A percentile compares a stretch with the other conserved stretches of the same genome.
Evolutionary conservation across 345 rosid genomes (phyloP).

Genomic region (Ailanthus altissimus): DNA sequence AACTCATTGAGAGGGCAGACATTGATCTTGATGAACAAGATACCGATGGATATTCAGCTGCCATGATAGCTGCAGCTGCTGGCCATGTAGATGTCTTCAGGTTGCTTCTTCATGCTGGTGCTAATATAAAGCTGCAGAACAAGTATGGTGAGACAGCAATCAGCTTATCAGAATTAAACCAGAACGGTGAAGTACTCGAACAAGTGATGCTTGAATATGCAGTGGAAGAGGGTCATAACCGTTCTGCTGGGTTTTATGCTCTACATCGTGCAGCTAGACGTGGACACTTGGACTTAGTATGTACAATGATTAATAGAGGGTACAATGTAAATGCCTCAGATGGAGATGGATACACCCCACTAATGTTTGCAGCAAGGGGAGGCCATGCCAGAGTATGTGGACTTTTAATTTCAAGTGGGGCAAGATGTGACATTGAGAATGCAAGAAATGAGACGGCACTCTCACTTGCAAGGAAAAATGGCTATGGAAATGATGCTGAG

Average conservation of each 20-base stretch:
- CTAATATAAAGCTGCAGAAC: constrained; percentile 45
- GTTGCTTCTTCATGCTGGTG: constrained; percentile 53
- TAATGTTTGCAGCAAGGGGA: constrained; percentile 61
- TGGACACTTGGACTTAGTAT: constrained; percentile 47
- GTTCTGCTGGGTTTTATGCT: constrained; percentile 42
- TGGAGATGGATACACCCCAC: constrained; percentile 54
- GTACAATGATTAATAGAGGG: constrained; percentile 31
- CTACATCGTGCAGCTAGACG: constrained; percentile 53
- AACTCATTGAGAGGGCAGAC: constrained; percentile 29
- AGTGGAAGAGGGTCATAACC: constrained; percentile 29
- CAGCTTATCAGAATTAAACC: constrained; percentile 34
- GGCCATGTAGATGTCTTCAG: constrained; percentile 50
- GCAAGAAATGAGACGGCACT: constrained; percentile 56
- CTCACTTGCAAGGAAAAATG: constrained; percentile 35
- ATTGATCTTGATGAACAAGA: constrained; percentile 50
- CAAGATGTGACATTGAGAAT: constrained; percentile 37
- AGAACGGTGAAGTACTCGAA: constrained; percentile 35
- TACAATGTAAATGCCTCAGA: constrained; percentile 51
- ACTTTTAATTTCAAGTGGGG: constrained; percentile 48
- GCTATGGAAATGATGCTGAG: constrained; percentile 28
- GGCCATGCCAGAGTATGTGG: constrained; percentile 43
- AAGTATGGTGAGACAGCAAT: constrained; percentile 44
- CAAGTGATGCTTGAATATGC: constrained; percentile 46
- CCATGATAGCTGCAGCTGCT: constrained; percentile 49
- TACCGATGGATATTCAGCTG: constrained; percentile 44